Percentiles rank a stretch among this genome's conserved stretches.
Conservation (phyloP, 768 basidiomycete species). For the Suillus decipiens region DNA sequence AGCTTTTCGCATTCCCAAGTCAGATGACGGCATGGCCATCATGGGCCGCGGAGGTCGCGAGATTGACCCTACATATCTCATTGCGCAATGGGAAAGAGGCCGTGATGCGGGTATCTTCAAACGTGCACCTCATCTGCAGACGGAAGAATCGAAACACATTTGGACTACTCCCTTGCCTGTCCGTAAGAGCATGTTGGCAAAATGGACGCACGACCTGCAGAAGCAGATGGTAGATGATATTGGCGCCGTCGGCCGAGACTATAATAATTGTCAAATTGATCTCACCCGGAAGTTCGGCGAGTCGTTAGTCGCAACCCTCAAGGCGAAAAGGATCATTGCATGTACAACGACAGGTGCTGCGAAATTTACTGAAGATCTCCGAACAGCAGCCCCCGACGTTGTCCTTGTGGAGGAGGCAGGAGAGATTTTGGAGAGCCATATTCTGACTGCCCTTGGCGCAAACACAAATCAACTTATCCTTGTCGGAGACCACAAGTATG, state of each 20-base stretch:
- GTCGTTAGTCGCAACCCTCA: constrained; percentile 35
- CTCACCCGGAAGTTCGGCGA: constrained; percentile 36
- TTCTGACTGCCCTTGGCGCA: constrained; percentile 51
- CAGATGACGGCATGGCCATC: constrained; percentile 41
- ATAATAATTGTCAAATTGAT: constrained; percentile 36
- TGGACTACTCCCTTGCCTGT: constrained; percentile 36
- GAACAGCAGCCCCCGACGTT: constrained; percentile 44
- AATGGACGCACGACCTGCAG: constrained; percentile 37
- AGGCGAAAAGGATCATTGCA: constrained; percentile 52
- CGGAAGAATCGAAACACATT: constrained; percentile 20
- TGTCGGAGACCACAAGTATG: constrained; percentile 68
- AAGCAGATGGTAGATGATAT: constrained; percentile 36
- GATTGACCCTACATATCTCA: constrained; percentile 39
- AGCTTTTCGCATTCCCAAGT: constrained; percentile 41
- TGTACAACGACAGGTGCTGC: constrained; percentile 68
- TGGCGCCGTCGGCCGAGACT: constrained; percentile 30
- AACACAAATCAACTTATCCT: constrained; percentile 52
- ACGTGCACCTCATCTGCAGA: constrained; percentile 18
- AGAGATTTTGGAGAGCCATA: constrained; percentile 64
- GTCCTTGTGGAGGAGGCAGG: constrained; percentile 67
- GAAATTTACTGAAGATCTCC: constrained; percentile 49
- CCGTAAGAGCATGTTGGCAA: constrained; percentile 23
- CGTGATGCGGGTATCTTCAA: constrained; percentile 42
- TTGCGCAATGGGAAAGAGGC: constrained; percentile 44
- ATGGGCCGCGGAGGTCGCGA: constrained; percentile 41